Conservation (phyloP, 805 yeast genomes). For the Zygotorulaspora sp. region DNA sequence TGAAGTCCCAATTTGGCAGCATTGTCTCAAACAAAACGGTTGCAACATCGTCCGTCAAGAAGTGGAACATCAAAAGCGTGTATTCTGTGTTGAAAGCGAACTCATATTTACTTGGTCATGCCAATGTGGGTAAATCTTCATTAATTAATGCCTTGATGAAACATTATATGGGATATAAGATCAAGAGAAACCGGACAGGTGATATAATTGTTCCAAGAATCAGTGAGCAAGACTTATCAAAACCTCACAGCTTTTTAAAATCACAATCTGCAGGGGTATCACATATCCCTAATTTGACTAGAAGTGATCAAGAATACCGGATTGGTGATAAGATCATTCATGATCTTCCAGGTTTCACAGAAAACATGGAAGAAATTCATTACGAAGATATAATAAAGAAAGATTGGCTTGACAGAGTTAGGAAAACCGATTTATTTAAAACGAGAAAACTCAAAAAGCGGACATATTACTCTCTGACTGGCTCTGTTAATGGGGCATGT, state of each 20-base stretch:
- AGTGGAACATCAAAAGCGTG: slow-evolving; percentile 29
- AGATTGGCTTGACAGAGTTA: slow-evolving; percentile 29
- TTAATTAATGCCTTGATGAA: slow-evolving; percentile 47
- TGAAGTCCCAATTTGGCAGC: slow-evolving; percentile 31
- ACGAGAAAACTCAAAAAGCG: slow-evolving; percentile 30
- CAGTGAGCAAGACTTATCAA: not conserved
- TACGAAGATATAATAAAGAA: slow-evolving; percentile 30
- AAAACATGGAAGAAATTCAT: slow-evolving; percentile 18
- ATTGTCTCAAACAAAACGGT: slow-evolving; percentile 28
- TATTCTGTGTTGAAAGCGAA: slow-evolving; percentile 25
- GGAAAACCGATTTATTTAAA: slow-evolving; percentile 34
- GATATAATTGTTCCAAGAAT: slow-evolving; percentile 7
- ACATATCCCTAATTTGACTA: slow-evolving; percentile 67
- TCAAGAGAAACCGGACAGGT: slow-evolving; percentile 11
- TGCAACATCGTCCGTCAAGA: slow-evolving; percentile 24
- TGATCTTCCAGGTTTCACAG: slow-evolving; percentile 41
- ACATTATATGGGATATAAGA: slow-evolving; percentile 21
- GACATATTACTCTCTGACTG: slow-evolving; percentile 37
- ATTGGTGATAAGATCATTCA: slow-evolving; percentile 32
- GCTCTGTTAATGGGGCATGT: slow-evolving; percentile 38
- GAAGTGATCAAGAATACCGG: slow-evolving; percentile 43
- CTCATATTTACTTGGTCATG: slow-evolving; percentile 56
- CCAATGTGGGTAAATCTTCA: slow-evolving; percentile 68
- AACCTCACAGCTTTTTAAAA: slow-evolving; percentile 10
- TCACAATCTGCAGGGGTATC: slow-evolving; percentile 36